A percentile compares a stretch with the other conserved stretches of the same genome.
Evolutionary conservation across 495 filamentous ascomycete genomes (phyloP).

Genomic region (Penicillium chermesinum): DNA sequence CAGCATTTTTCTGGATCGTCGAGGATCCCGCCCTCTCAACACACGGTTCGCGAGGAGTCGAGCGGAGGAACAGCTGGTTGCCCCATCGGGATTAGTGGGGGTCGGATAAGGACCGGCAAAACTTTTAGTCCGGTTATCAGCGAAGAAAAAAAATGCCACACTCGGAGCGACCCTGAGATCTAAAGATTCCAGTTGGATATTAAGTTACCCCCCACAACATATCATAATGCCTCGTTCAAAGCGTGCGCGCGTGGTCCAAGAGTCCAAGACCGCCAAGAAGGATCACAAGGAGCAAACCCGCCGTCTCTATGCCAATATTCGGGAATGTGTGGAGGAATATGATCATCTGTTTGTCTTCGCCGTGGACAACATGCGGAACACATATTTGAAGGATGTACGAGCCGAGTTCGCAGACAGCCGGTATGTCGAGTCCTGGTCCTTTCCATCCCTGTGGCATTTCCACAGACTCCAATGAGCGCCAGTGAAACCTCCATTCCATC

Average conservation of each 20-base stretch:
- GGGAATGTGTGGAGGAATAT: conserved; percentile 78
- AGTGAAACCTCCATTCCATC: background rate
- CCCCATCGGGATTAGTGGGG: conserved; percentile 29
- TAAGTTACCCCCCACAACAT: conserved; percentile 2
- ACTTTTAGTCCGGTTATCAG: conserved; percentile 43
- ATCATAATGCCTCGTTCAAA: conserved; percentile 91
- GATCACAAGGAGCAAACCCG: conserved; percentile 81
- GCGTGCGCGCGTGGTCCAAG: conserved; percentile 78
- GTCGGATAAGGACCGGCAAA: conserved; percentile 37
- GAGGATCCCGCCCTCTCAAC: conserved; percentile 1
- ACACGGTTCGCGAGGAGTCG: background rate
- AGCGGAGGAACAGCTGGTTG: conserved; percentile 27
- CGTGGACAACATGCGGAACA: conserved; percentile 98
- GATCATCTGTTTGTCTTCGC: conserved; percentile 88
- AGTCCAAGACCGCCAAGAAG: conserved; percentile 89
- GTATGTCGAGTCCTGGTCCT: conserved; percentile 39
- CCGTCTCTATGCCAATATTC: conserved; percentile 81
- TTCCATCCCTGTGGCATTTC: background rate
- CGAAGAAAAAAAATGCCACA: conserved; percentile 29
- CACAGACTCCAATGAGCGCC: background rate
- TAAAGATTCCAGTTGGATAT: background rate
- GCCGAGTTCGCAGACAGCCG: conserved; percentile 78
- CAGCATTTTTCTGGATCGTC: conserved; percentile 59
- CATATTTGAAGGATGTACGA: conserved; percentile 87
- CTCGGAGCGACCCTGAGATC: conserved; percentile 3